Evolutionary conservation across 225 moss, liverwort and hornwort species (phyloP), one percentile per base, ranked within the genome.

Genomic region (Lunularia cruciata): DNA sequence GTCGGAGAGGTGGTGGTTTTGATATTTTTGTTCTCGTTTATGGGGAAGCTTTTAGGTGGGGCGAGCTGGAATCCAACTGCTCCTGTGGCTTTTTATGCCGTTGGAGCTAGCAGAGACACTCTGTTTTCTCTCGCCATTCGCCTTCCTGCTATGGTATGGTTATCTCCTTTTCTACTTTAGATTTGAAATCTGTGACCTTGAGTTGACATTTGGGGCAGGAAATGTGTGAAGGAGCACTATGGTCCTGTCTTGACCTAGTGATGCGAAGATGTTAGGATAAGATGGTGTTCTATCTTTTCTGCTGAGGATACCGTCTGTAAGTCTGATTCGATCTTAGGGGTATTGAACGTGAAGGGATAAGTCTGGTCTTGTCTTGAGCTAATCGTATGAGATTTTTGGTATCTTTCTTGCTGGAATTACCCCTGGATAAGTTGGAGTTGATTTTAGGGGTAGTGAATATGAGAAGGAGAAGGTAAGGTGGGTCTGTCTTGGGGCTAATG

Each of bases 61-160:
- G 95, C 92, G 8, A 78, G 78, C 40, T 96, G 90, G 90, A 92
- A 90, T 69, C 80, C 86, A 33, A 79, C 84, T 9, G 71, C 72
- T 58, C 84, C 90, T 70, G 70, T 87, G 19, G 88, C 95, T 4
- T 89, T 90, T 47, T 85, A 84, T 10, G 86, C 81, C 22, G 60
- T 86, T 47, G 88, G 86, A 26, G 81, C 75, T 3, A 73, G 77
- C 60, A 73, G 65, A 33, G 79, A 73, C 48, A 81, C 83, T 20
- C 75, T 84, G 11, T 76, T 73, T 4, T 57, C 83, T 19, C 73
- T 87, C 49, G 55, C 83, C 27, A 71, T 95, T 63, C 87, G 87
- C 30, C 77, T 87, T 22, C 84, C 87, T 32, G 87, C 87, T 37
- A 81, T 79, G 87, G 86, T 84, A n/a, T n/a, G n/a, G n/a, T n/a